Percentiles rank a stretch among this genome's conserved stretches.
Evolutionary conservation across 1,139 yeast species (phyloP).

Genomic region (Casaregolazyma suthepensis): DNA sequence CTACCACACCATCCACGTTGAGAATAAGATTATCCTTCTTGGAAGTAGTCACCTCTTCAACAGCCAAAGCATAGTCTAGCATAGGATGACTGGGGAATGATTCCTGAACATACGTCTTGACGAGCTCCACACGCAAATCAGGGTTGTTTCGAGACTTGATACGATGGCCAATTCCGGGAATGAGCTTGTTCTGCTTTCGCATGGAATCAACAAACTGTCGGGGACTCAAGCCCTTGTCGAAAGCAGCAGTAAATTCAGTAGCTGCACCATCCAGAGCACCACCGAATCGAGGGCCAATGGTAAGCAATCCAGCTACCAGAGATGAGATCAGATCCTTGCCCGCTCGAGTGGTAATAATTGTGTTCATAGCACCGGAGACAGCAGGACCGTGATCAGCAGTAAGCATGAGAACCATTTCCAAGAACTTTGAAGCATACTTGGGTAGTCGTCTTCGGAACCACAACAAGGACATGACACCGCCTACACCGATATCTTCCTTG

Average conservation of each 20-base stretch:
- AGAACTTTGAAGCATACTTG: constrained; percentile 40
- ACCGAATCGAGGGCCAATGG: constrained; percentile 43
- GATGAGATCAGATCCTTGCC: constrained; percentile 44
- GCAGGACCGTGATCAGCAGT: constrained; percentile 48
- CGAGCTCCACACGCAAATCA: constrained; percentile 44
- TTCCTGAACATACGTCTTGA: constrained; percentile 42
- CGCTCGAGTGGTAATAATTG: constrained; percentile 43
- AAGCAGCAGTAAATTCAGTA: constrained; percentile 40
- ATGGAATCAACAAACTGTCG: constrained; percentile 42
- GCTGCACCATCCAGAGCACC: constrained; percentile 47
- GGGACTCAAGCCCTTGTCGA: constrained; percentile 41
- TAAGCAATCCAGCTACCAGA: constrained; percentile 40
- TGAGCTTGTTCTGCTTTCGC: constrained; percentile 43
- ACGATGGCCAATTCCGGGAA: constrained; percentile 45
- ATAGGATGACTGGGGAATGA: constrained; percentile 40
- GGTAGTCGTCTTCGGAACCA: constrained; percentile 44
- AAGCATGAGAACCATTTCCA: constrained; percentile 44
- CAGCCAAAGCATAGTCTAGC: constrained; percentile 44
- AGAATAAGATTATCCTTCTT: constrained; percentile 43
- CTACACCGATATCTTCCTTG: constrained; percentile 43
- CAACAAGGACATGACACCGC: constrained; percentile 43
- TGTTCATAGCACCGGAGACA: constrained; percentile 44
- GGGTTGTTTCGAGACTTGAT: constrained; percentile 45
- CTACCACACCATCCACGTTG: constrained; percentile 43
- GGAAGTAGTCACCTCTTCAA: constrained; percentile 43